phyloP scores from a whole-genome alignment of 1,139 yeast genomes.

The Pichia sp. region DNA sequence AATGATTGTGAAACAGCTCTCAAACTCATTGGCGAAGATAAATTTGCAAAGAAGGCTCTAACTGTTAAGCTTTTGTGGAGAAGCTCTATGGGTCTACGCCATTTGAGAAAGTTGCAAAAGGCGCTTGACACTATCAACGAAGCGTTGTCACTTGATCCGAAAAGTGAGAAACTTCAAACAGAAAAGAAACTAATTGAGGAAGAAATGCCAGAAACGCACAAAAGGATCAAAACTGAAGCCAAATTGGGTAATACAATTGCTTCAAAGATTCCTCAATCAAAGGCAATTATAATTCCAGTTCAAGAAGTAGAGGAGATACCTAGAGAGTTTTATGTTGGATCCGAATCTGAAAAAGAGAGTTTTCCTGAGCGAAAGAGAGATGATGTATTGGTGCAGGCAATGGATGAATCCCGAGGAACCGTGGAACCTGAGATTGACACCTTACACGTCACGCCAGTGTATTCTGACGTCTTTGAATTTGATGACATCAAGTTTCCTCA shows the following conservation, averaged over 20 bases:
- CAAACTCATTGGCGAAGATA: constrained; percentile 27
- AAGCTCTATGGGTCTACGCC: constrained; percentile 40
- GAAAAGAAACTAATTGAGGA: constrained; percentile 12
- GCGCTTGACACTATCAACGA: constrained; percentile 34
- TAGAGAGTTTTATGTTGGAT: constrained; percentile 25
- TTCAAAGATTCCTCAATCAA: neutral
- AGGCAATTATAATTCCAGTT: constrained; percentile 30
- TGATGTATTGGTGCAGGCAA: constrained; percentile 1
- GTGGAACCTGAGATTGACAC: neutral
- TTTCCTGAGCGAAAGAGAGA: neutral
- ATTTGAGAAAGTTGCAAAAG: constrained; percentile 27
- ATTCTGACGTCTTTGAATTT: neutral
- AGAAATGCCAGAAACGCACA: neutral
- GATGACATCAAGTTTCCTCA: constrained; percentile 16
- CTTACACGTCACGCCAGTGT: neutral
- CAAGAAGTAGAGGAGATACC: constrained; percentile 44
- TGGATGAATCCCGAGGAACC: neutral
- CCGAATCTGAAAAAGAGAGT: too few species aligned
- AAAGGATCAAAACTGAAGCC: neutral
- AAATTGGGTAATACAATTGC: neutral
- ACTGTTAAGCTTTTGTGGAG: constrained; percentile 52
- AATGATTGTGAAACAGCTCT: constrained; percentile 57
- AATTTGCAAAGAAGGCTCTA: constrained; percentile 18
- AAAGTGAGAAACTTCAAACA: constrained; percentile 26
- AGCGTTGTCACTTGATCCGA: constrained; percentile 42